Percentiles rank a stretch among this genome's conserved stretches.
phyloP scores from a whole-genome alignment of 306 rosid genomes.

The Medicago lupulina region DNA sequence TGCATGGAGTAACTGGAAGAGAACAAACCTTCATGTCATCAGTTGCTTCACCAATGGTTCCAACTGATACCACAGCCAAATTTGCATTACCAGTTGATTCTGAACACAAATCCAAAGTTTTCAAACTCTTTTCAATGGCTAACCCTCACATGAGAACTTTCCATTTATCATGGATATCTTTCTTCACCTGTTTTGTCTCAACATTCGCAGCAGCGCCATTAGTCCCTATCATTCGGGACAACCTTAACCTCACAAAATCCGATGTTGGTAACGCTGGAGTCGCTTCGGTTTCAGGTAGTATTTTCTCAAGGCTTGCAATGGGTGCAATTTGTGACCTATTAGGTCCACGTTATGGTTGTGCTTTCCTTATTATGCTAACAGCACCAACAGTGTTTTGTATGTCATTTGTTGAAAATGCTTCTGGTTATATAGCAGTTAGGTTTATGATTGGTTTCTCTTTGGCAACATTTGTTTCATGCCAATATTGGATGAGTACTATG shows the following conservation, averaged over 20 bases:
- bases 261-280: conserved; percentile 94
- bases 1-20: conserved; percentile 91
- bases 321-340: conserved; percentile 83
- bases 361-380: conserved; percentile 65
- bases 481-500: conserved; percentile 98
- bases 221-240: conserved; percentile 79
- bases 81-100: conserved; percentile 82
- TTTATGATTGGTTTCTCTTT: conserved; percentile 90
- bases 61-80: conserved; percentile 68
- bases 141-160: conserved; percentile 98
- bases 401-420: conserved; percentile 71
- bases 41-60: conserved; percentile 76
- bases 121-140: conserved; percentile 74
- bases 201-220: conserved; percentile 88
- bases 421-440: conserved; percentile 67
- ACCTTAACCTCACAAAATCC: conserved; percentile 73
- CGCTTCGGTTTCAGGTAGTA: conserved; percentile 82
- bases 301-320: conserved; percentile 83
- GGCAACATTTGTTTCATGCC: conserved; percentile 94
- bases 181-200: conserved; percentile 86
- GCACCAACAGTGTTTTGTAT: conserved; percentile 84
- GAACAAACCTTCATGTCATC: conserved; percentile 72
- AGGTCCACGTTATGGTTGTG: conserved; percentile 88
- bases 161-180: conserved; percentile 93
- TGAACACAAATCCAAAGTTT: conserved; percentile 77